Evolutionary conservation across 1,139 yeast species (phyloP), one percentile per base, ranked within the genome.

Genomic region (Schizosaccharomyces versatilis): DNA sequence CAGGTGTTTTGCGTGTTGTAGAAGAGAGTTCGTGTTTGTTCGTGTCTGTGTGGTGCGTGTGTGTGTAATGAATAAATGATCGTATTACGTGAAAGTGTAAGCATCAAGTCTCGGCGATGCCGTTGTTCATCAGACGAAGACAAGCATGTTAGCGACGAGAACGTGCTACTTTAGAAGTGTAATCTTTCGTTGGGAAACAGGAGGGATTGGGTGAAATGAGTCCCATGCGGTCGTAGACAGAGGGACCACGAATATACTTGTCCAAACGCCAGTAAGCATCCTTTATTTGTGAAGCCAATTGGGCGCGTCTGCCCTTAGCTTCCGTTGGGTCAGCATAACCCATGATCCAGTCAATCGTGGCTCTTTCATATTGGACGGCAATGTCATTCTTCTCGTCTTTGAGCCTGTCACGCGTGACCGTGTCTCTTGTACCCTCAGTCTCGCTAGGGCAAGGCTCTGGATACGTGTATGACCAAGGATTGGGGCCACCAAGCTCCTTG

Each of bases 201-300:
- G 49, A 44, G 32, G 49, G 14, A 7, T 56, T 53, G 32, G 53
- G 38, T 36, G 54, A 54, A 47, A 57, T 54, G 19, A 52, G 47
- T 7, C 81, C 81, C 57, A 68, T 69, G 60, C 85, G 73, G 65
- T 85, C 95, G 64, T 74, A 81, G 40, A 75, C 67, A 36, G 82
- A 75, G 62, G 82, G 76, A 41, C 81, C 76, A 63, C 95, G 77
- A 51, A 82, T 66, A 62, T 80, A 83, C 0, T 88, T 85, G 64
- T 85, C 95, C 56, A 81, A 66, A 51, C 67, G 65, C 64, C 73
- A 70, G 67, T 80, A 85, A 64, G 81, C 80, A 38, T 69, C 66
- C 15, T 75, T 69, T 51, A 84, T 64, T 59, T 74, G 68, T 42
- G 67, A 67, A 53, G 81, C 77, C 32, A 79, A 54, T 17, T 68